Percentiles rank a stretch among this genome's conserved stretches.
Evolutionary conservation across 768 basidiomycete species (phyloP).

Genomic region (Termitomyces heimii): DNA sequence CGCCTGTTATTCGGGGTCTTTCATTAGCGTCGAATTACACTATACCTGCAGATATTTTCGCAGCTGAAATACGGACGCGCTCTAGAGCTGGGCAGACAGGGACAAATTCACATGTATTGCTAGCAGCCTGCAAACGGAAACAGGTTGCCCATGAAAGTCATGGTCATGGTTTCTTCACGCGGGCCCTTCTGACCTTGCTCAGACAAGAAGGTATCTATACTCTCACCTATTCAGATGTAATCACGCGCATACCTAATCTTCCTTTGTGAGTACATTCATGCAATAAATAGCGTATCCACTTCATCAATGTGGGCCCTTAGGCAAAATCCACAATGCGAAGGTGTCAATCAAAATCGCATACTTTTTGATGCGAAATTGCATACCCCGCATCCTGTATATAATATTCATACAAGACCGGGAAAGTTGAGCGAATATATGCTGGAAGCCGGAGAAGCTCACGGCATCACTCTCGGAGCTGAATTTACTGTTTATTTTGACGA

Average conservation of each 20-base stretch:
- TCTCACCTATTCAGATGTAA: conserved; percentile 6
- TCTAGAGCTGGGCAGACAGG: too few relatives aligned
- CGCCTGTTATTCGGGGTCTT: too few relatives aligned
- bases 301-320: neutral
- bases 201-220: neutral
- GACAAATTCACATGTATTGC: neutral
- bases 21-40: too few relatives aligned
- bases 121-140: neutral
- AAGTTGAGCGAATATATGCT: neutral
- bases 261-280: too few relatives aligned
- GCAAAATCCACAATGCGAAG: conserved; percentile 7
- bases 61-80: too few relatives aligned
- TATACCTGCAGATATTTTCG: too few relatives aligned
- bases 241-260: neutral
- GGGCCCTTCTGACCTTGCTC: neutral
- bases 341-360: conserved; percentile 1
- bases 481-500: neutral
- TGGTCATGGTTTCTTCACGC: neutral
- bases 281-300: too few relatives aligned
- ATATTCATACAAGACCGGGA: neutral
- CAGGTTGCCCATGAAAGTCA: neutral
- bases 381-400: neutral
- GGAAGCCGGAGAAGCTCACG: neutral
- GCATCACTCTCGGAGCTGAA: neutral
- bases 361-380: neutral